These are phyloP conservation scores for Penicillium lividum DNA, from an alignment of 495 filamentous ascomycete genomes.

Conservation along the genomic window DNA sequence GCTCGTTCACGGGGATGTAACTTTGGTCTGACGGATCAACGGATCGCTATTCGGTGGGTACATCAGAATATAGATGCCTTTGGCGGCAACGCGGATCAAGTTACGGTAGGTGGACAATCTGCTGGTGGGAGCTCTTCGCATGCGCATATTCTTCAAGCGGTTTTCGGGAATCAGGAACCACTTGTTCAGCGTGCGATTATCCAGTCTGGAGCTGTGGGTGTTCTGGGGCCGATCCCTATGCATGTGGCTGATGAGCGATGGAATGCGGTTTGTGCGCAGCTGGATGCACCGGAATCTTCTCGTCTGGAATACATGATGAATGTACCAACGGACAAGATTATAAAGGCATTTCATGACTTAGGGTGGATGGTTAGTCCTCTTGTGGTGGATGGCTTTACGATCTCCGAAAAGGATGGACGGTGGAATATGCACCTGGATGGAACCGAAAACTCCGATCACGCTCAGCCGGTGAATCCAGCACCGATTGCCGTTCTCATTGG, in stretches of 20 bases:
- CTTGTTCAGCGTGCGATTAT: not conserved
- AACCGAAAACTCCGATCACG: not conserved
- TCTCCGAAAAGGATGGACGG: not conserved
- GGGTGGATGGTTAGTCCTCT: slow-evolving; percentile 1
- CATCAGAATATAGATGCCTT: slow-evolving; percentile 3
- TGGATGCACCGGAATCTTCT: not conserved
- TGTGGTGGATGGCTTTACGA: not conserved
- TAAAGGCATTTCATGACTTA: not conserved
- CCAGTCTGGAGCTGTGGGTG: slow-evolving; percentile 3
- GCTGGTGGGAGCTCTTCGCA: slow-evolving; percentile 3
- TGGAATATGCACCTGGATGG: not conserved
- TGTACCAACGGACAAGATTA: not conserved
- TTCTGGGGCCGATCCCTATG: not conserved
- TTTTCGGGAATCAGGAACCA: not conserved
- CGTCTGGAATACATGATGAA: not conserved
- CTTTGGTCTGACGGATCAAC: slow-evolving; percentile 7
- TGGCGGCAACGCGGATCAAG: not conserved
- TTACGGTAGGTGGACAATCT: slow-evolving; percentile 8
- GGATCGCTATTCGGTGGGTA: slow-evolving; percentile 1
- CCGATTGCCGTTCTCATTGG: not conserved
- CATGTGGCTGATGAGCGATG: not conserved
- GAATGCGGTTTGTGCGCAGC: not conserved
- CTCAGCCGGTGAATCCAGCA: not conserved
- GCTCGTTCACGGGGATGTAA: not conserved
- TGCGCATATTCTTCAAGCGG: not conserved